Evolutionary conservation across 1,284 basidiomycete genomes (phyloP).

Genomic region (Rhodofomes roseus): DNA sequence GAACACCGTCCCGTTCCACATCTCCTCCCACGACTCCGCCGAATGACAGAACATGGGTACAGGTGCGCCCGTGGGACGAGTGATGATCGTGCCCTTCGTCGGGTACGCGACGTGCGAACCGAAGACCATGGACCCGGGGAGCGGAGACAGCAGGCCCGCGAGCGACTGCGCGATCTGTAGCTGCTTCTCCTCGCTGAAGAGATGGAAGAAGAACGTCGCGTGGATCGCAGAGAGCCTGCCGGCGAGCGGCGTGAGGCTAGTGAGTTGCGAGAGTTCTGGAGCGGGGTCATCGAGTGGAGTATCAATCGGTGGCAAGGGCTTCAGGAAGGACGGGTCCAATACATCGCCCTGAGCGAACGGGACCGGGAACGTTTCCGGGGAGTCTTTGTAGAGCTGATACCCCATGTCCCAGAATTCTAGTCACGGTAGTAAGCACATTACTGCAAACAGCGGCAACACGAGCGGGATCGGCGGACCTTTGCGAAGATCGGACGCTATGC

Average conservation of each 20-base stretch:
- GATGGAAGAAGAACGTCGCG: conserved; percentile 42
- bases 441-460: too few relatives aligned
- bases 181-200: conserved; percentile 40
- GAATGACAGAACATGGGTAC: conserved; percentile 27
- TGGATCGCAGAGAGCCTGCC: conserved; percentile 40
- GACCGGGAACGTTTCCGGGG: conserved; percentile 34
- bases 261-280: conserved; percentile 24
- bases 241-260: conserved; percentile 31
- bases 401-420: conserved; percentile 24
- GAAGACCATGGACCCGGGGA: conserved; percentile 30
- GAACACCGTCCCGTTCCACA: conserved; percentile 42
- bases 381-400: conserved; percentile 19
- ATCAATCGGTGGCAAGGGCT: conserved; percentile 14
- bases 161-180: conserved; percentile 32
- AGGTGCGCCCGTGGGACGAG: neutral
- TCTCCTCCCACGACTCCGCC: conserved; percentile 35
- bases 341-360: conserved; percentile 40
- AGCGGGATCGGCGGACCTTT: conserved; percentile 20
- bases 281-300: conserved; percentile 9
- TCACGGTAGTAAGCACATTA: neutral
- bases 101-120: conserved; percentile 22
- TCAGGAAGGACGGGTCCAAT: conserved; percentile 33
- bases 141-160: conserved; percentile 32
- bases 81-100: conserved; percentile 18
- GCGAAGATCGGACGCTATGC: conserved; percentile 33